These are phyloP conservation scores for Lactarius vividus DNA, from an alignment of 768 basidiomycete species.

Conservation along the genomic window DNA sequence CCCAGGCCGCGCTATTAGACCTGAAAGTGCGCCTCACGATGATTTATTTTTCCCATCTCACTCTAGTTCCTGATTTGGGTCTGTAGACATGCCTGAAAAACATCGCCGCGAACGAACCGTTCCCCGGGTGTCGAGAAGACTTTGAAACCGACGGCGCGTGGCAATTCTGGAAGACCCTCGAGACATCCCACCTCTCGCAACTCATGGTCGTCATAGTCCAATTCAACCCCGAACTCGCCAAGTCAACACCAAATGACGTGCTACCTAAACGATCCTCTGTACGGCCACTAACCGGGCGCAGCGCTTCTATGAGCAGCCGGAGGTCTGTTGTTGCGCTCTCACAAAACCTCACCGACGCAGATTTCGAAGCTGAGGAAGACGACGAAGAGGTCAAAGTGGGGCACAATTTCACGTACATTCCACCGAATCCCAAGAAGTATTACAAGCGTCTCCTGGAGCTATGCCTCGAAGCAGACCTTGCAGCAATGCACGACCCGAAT, in stretches of 20 bases:
- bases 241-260: conserved; percentile 62
- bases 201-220: conserved; percentile 85
- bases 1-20: conserved; percentile 78
- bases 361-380: conserved; percentile 42
- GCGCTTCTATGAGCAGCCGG: conserved; percentile 65
- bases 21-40: conserved; percentile 60
- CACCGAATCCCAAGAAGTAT: conserved; percentile 79
- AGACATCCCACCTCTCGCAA: conserved; percentile 83
- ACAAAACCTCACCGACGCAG: conserved; percentile 34
- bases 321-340: conserved; percentile 45
- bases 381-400: conserved; percentile 73
- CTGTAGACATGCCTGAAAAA: conserved; percentile 84
- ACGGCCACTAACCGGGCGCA: conserved; percentile 44
- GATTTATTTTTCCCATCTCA: conserved; percentile 18
- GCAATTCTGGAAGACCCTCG: conserved; percentile 77
- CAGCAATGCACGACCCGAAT: conserved; percentile 84
- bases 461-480: conserved; percentile 82
- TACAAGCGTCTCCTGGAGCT: conserved; percentile 83
- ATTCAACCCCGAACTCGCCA: conserved; percentile 82
- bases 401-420: conserved; percentile 85
- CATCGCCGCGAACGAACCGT: conserved; percentile 76
- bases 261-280: conserved; percentile 43
- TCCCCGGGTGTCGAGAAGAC: conserved; percentile 84
- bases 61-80: conserved; percentile 16
- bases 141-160: conserved; percentile 82